Conservation (phyloP, 2,329 filamentous ascomycete species). For the Sordariomycetes sp. region DNA sequence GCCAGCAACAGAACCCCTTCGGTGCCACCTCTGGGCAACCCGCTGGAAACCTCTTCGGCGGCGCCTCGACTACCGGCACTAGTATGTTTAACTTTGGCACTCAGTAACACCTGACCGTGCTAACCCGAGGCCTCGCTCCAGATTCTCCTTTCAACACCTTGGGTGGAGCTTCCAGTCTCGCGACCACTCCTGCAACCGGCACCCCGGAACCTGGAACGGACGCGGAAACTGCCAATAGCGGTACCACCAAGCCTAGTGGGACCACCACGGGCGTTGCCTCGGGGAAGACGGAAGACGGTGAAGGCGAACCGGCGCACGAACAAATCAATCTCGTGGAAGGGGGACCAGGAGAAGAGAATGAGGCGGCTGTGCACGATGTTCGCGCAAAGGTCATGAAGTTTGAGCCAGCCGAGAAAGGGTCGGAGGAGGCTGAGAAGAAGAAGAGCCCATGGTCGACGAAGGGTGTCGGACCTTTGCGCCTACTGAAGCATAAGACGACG, state of each 20-base stretch:
- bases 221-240: slow-evolving; percentile 2
- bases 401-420: slow-evolving; percentile 34
- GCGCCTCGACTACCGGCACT: slow-evolving; percentile 32
- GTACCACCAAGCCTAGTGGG: background rate
- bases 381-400: slow-evolving; percentile 61
- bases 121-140: slow-evolving; percentile 32
- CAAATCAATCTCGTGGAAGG: slow-evolving; percentile 60
- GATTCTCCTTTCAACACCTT: slow-evolving; percentile 42
- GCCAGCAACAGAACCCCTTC: slow-evolving; percentile 8
- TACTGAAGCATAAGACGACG: slow-evolving; percentile 64
- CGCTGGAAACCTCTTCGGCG: slow-evolving; percentile 23
- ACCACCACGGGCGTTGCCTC: background rate
- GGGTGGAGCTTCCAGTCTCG: slow-evolving; percentile 49
- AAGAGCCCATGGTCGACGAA: slow-evolving; percentile 55
- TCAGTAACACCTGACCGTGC: slow-evolving; percentile 12
- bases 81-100: slow-evolving; percentile 22
- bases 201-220: slow-evolving; percentile 45
- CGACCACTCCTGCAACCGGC: slow-evolving; percentile 46
- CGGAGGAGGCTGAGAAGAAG: slow-evolving; percentile 25
- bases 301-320: slow-evolving; percentile 46
- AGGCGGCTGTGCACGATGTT: slow-evolving; percentile 59
- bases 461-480: slow-evolving; percentile 60
- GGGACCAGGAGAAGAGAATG: slow-evolving; percentile 61
- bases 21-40: slow-evolving; percentile 11
- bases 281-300: slow-evolving; percentile 30